Base-by-base conservation (phyloP, 2,329 filamentous ascomycete genomes). In the Colletotrichum sp. region DNA sequence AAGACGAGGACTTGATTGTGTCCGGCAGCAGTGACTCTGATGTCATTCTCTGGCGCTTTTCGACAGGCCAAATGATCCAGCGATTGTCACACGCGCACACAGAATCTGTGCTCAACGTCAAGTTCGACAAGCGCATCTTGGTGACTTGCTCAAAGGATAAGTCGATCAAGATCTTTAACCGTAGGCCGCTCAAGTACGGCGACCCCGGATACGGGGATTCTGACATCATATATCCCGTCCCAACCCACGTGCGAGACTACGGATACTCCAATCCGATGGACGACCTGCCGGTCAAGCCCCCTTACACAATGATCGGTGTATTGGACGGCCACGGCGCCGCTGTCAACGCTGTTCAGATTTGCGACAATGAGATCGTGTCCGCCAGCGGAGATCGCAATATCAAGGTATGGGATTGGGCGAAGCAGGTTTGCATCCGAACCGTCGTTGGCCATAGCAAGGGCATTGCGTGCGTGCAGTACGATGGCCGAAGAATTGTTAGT, bases 101-200 rank as follows among this genome's bases (percentile, higher is more conserved):
- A 34, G 97, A 99, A 84, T 98, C 96, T 0, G 96, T 99, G 0
- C 88, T 99, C 18, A 99, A 99, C 81, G 92, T 99, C 72, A 92
- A 95, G 77, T 99, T 99, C 79, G 96, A 99, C 82, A 93, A 95
- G 79, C 92, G 95, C 10, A 98, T 98, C 77, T 89, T 99, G 6
- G 95, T 99, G 15, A 99, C 97, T 1, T 99, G 97, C 81, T 99
- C 96, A 65, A 99, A 99, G 84, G 97, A 99, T 84, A 98, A 96
- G 84, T 94, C 94, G 1, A 98, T 99, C 88, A 98, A 98, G 84
- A 93, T 99, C 22, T 99, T 98, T 91, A 99, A 96, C 83, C 93
- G 97, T 7, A 90, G 88, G 22, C 88, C 92, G 22, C 86, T 98
- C n/a, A 86, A 87, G 36, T 87, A 89, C 59, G 91, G 91, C 26